Evolutionary conservation across 2,329 filamentous ascomycete species (phyloP).

Genomic region (Penicillium occitanis): DNA sequence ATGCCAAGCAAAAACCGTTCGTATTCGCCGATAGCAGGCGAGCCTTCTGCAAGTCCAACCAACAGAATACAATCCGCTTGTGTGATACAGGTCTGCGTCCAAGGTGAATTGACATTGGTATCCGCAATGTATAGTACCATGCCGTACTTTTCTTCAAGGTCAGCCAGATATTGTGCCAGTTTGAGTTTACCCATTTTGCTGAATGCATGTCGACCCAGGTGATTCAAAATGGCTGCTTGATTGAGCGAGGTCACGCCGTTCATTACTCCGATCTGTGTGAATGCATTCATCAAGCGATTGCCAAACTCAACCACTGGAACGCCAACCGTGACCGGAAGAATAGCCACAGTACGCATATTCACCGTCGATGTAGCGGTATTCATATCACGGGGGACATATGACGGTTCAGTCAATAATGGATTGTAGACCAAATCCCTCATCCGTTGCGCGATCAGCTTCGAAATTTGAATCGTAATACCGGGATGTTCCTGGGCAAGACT

Average conservation of each 20-base stretch:
- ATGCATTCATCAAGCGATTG: constrained; percentile 80
- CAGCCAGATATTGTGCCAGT: constrained; percentile 90
- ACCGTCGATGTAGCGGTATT: constrained; percentile 72
- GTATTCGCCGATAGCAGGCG: constrained; percentile 89
- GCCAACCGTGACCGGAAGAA: constrained; percentile 85
- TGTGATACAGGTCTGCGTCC: constrained; percentile 96
- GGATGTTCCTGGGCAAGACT: constrained; percentile 96
- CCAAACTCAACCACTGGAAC: constrained; percentile 95
- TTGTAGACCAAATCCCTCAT: constrained; percentile 84
- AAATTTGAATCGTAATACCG: constrained; percentile 98
- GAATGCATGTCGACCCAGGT: constrained; percentile 93
- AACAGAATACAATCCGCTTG: constrained; percentile 96
- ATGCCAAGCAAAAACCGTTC: constrained; percentile 94
- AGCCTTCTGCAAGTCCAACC: constrained; percentile 86
- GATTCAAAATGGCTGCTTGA: constrained; percentile 89
- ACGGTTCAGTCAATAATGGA: constrained; percentile 62
- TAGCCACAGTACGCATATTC: constrained; percentile 88
- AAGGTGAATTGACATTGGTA: constrained; percentile 93
- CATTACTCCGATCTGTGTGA: constrained; percentile 82
- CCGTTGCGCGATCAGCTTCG: constrained; percentile 93
- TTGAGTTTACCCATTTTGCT: constrained; percentile 97
- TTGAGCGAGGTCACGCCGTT: constrained; percentile 92
- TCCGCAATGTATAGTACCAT: constrained; percentile 95
- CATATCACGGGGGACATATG: constrained; percentile 61
- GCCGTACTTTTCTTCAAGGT: constrained; percentile 95